Conservation (phyloP, 441 rosid species). For the Caryocar brasiliense region DNA sequence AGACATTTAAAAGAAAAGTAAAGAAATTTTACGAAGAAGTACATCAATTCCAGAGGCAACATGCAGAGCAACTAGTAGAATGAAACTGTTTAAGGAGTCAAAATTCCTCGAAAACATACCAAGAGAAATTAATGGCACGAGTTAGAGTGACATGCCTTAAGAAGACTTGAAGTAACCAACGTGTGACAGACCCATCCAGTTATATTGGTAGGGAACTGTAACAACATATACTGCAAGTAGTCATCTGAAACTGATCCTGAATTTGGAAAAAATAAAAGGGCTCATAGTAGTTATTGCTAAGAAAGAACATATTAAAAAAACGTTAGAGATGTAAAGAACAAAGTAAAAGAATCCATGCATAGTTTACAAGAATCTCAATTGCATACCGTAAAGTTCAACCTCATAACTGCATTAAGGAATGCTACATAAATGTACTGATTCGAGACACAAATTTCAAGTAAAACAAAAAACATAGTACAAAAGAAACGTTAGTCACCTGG, state of each 20-base stretch:
- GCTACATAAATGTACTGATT: too few species aligned
- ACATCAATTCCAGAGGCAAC: not conserved
- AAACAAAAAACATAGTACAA: not conserved
- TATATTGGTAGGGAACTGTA: slow-evolving; percentile 87
- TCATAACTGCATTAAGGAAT: too few species aligned
- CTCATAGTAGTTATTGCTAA: not conserved
- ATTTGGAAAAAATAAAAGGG: slow-evolving; percentile 6
- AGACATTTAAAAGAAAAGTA: not conserved
- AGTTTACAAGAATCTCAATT: too few species aligned
- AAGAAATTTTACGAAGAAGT: not conserved
- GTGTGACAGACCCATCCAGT: slow-evolving; percentile 94
- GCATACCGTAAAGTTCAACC: too few species aligned
- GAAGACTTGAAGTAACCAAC: slow-evolving; percentile 87
- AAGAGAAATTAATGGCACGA: slow-evolving; percentile 21
- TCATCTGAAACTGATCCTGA: slow-evolving; percentile 92
- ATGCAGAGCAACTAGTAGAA: not conserved
- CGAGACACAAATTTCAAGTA: too few species aligned
- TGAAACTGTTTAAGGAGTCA: slow-evolving; percentile 3
- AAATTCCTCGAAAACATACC: slow-evolving; percentile 22
- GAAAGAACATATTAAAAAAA: not conserved
- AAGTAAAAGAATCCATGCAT: not conserved
- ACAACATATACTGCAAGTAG: slow-evolving; percentile 80
- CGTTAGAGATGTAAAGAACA: not conserved
- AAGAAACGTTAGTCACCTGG: slow-evolving; percentile 44
- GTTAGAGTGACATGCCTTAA: slow-evolving; percentile 72